Evolutionary conservation across 2,329 filamentous ascomycete species (phyloP).

Genomic region (Penicillium sp.): DNA sequence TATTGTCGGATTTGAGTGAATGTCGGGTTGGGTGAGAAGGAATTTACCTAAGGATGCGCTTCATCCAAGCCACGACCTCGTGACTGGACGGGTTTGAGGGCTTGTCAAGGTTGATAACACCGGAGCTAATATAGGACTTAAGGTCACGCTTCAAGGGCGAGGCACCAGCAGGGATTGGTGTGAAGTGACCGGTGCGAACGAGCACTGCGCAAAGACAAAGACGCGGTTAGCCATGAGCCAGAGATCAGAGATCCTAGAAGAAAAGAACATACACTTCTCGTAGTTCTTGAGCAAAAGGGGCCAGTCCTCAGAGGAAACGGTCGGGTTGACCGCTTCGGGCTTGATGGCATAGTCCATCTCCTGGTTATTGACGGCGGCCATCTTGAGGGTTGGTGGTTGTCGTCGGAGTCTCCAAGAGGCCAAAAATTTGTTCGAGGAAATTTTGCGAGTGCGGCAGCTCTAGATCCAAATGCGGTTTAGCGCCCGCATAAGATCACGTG

Average conservation of each 20-base stretch:
- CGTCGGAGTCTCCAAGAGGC: conserved; percentile 12
- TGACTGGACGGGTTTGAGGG: conserved; percentile 96
- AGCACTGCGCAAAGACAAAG: conserved; percentile 52
- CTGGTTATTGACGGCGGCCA: conserved; percentile 49
- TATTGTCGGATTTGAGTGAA: not conserved
- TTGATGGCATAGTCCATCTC: conserved; percentile 83
- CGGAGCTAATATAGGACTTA: conserved; percentile 93
- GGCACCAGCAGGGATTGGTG: conserved; percentile 89
- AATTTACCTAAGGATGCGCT: conserved; percentile 81
- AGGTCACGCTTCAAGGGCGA: conserved; percentile 88
- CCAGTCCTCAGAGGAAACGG: conserved; percentile 82
- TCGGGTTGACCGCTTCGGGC: conserved; percentile 73
- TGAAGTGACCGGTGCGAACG: conserved; percentile 92
- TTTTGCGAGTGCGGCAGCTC: conserved; percentile 28
- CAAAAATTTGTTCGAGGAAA: conserved; percentile 25
- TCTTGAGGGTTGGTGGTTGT: conserved; percentile 24
- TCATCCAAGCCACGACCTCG: conserved; percentile 99
- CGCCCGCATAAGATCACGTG: conserved; percentile 14
- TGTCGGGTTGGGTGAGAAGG: not conserved
- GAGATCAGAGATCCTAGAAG: conserved; percentile 2
- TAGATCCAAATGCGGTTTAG: conserved; percentile 18
- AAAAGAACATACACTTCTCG: conserved; percentile 63
- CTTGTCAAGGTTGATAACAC: conserved; percentile 98
- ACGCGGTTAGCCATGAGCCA: conserved; percentile 8
- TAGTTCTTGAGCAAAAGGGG: conserved; percentile 95